Conservation (phyloP, 768 basidiomycete species). For the Pleurotus tuber-regium region DNA sequence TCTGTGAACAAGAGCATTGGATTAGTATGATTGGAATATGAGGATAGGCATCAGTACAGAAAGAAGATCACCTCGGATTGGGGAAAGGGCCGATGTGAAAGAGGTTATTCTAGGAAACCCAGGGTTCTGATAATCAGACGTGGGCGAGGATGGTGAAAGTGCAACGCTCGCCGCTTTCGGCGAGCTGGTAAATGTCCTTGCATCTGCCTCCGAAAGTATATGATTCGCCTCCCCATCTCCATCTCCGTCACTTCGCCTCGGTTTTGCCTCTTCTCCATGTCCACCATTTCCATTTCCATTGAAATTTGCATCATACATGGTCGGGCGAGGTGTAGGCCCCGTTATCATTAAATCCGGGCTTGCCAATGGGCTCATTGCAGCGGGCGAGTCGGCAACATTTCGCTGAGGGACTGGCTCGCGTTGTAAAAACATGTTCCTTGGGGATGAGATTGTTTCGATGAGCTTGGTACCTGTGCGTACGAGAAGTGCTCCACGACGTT, state of each 20-base stretch:
- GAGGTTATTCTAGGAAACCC: background rate
- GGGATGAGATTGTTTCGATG: constrained; percentile 32
- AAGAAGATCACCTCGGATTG: constrained; percentile 6
- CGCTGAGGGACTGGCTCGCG: too few species aligned
- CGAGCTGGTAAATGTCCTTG: constrained; percentile 30
- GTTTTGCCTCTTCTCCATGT: background rate
- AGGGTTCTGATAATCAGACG: background rate
- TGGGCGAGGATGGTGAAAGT: constrained; percentile 19
- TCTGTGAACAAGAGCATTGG: constrained; percentile 4
- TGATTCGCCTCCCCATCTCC: constrained; percentile 4
- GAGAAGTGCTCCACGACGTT: constrained; percentile 14
- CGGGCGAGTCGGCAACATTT: too few species aligned
- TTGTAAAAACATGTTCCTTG: too few species aligned
- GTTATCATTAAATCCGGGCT: background rate
- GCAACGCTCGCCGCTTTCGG: constrained; percentile 24
- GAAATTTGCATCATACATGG: background rate
- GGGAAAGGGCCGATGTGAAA: constrained; percentile 15
- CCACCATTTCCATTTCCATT: too few species aligned
- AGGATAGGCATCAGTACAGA: background rate
- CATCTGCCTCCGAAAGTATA: constrained; percentile 20
- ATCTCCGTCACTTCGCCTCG: constrained; percentile 7
- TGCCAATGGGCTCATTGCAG: background rate
- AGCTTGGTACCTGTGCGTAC: constrained; percentile 26
- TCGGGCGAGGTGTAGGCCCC: constrained; percentile 2
- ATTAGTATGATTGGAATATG: background rate